Evolutionary conservation across 192 early-diverging fungal species (phyloP).

Genomic region (Dissophora globulifera): DNA sequence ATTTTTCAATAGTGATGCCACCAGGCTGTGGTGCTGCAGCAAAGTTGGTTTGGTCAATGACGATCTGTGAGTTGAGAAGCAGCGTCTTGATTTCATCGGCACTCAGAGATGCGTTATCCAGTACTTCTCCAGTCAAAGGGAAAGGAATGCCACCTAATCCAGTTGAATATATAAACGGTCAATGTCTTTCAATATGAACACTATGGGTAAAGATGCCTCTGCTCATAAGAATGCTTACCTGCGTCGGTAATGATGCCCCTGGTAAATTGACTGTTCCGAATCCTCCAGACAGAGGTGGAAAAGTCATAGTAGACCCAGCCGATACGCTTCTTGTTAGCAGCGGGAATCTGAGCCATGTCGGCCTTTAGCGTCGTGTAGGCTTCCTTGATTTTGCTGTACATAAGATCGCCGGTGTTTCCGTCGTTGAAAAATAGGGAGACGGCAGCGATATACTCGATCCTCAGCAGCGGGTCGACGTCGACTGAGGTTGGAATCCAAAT

Average conservation of each 20-base stretch:
- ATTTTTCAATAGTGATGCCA: not conserved
- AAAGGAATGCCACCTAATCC: conserved; percentile 26
- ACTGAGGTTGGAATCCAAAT: conserved; percentile 30
- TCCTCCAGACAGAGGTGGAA: conserved; percentile 11
- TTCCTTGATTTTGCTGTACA: conserved; percentile 43
- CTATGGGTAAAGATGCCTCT: not conserved
- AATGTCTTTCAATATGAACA: not conserved
- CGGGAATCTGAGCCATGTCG: conserved; percentile 24
- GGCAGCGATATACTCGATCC: conserved; percentile 53
- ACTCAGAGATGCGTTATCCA: not conserved
- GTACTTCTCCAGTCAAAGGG: conserved; percentile 20
- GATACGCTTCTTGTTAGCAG: conserved; percentile 42
- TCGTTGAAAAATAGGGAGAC: conserved; percentile 55
- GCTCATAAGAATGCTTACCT: conserved; percentile 24
- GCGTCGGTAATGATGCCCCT: conserved; percentile 54
- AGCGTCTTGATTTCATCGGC: conserved; percentile 16
- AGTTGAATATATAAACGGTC: not conserved
- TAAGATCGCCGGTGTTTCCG: conserved; percentile 15
- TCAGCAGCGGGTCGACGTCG: conserved; percentile 30
- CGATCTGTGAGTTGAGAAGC: conserved; percentile 16
- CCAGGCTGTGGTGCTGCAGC: too few relatives aligned
- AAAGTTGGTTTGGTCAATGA: conserved; percentile 39
- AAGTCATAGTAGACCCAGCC: conserved; percentile 55
- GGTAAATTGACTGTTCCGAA: conserved; percentile 44
- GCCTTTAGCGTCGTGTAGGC: conserved; percentile 18